phyloP scores from a whole-genome alignment of 306 rosid species.

The Potentilla sterilis region DNA sequence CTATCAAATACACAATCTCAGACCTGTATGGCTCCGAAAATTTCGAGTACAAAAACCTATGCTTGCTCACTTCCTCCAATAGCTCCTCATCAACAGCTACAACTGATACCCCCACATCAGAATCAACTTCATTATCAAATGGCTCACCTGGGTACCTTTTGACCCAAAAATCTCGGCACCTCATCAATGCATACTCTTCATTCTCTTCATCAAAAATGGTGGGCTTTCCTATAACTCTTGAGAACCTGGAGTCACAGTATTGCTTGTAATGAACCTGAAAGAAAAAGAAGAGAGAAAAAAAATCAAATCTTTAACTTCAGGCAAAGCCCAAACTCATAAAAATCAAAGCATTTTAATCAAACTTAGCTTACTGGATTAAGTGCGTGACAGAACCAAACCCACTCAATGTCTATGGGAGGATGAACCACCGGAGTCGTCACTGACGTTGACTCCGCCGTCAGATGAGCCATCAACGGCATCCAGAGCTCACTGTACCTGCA shows the following conservation, averaged over 20 bases:
- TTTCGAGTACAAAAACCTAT: slow-evolving; percentile 42
- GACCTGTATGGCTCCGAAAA: slow-evolving; percentile 66
- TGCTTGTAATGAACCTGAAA: slow-evolving; percentile 56
- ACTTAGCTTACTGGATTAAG: slow-evolving; percentile 48
- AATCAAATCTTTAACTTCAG: not conserved
- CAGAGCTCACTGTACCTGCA: slow-evolving; percentile 71
- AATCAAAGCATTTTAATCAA: not conserved
- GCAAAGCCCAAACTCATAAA: not conserved
- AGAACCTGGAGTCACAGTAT: slow-evolving; percentile 67
- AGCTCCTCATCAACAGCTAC: slow-evolving; percentile 34
- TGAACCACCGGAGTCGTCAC: slow-evolving; percentile 46
- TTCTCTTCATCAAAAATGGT: slow-evolving; percentile 75
- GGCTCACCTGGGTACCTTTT: slow-evolving; percentile 61
- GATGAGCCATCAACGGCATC: slow-evolving; percentile 95
- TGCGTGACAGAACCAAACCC: slow-evolving; percentile 97
- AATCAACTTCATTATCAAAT: slow-evolving; percentile 64
- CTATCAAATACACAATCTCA: slow-evolving; percentile 64
- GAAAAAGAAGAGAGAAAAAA: not conserved
- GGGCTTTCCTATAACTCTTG: slow-evolving; percentile 64
- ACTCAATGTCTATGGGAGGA: slow-evolving; percentile 81
- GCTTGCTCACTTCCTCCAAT: slow-evolving; percentile 44
- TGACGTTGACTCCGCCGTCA: slow-evolving; percentile 36
- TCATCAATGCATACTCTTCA: slow-evolving; percentile 71
- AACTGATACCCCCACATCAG: slow-evolving; percentile 23
- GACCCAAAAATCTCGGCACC: slow-evolving; percentile 66